These are phyloP conservation scores for Polychaeton citri DNA, from an alignment of 2,329 filamentous ascomycete genomes.

Conservation along the genomic window DNA sequence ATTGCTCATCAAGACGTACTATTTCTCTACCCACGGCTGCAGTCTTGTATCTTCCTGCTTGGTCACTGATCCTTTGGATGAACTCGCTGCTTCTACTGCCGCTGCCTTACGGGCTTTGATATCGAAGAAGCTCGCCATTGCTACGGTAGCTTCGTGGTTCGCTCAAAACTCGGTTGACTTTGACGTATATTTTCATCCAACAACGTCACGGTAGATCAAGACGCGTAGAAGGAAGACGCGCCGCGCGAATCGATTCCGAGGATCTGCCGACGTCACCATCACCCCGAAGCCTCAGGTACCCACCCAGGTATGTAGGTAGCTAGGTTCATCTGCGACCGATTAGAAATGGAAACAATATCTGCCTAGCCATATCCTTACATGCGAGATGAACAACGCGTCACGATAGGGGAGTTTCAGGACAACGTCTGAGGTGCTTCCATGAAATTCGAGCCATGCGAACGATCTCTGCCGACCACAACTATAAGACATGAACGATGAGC, in stretches of 20 bases:
- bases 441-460: slow-evolving; percentile 8
- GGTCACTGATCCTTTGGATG: slow-evolving; percentile 48
- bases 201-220: neutral
- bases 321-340: no score
- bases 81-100: slow-evolving; percentile 60
- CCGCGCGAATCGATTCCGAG: neutral
- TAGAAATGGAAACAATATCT: no score
- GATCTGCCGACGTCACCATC: neutral
- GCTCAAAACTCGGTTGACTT: neutral
- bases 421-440: slow-evolving; percentile 1
- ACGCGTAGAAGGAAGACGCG: neutral
- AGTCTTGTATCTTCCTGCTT: slow-evolving; percentile 50
- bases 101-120: slow-evolving; percentile 67
- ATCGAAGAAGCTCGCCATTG: slow-evolving; percentile 89
- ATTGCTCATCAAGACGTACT: slow-evolving; percentile 51
- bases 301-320: no score
- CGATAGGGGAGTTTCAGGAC: no score
- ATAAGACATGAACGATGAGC: slow-evolving; percentile 25
- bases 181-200: neutral
- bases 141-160: neutral
- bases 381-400: no score
- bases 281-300: no score
- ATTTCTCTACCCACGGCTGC: slow-evolving; percentile 99
- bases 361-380: no score
- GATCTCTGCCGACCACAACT: slow-evolving; percentile 1